phyloP scores from a whole-genome alignment of 345 rosid genomes.

The Populus pruinosa region DNA sequence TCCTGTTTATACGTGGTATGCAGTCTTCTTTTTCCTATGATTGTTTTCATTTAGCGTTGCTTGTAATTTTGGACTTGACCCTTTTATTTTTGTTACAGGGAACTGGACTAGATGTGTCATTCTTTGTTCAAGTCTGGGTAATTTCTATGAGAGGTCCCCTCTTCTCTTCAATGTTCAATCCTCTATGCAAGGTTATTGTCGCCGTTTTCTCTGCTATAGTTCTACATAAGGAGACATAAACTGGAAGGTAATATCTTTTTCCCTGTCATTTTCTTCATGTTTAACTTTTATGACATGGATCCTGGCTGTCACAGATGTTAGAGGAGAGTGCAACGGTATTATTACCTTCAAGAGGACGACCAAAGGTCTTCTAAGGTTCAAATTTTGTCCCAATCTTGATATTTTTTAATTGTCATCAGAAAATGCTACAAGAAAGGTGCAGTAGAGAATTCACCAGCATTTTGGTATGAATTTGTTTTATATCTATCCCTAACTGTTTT shows the following conservation, averaged over 20 bases:
- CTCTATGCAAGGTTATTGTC: slow-evolving; percentile 22
- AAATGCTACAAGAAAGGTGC: no score
- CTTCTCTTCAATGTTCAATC: slow-evolving; percentile 21
- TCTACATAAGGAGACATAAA: slow-evolving; percentile 21
- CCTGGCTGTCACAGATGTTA: no score
- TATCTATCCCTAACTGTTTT: no score
- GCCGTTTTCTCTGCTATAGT: slow-evolving; percentile 20
- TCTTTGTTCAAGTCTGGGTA: slow-evolving; percentile 52
- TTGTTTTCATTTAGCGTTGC: background rate
- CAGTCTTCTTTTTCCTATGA: background rate
- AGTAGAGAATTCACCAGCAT: no score
- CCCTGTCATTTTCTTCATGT: no score
- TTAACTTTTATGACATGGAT: no score
- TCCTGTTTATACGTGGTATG: slow-evolving; percentile 12
- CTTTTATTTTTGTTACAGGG: background rate
- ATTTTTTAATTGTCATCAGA: no score
- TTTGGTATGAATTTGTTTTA: no score
- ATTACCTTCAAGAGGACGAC: background rate
- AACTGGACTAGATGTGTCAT: slow-evolving; percentile 15
- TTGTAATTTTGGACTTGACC: background rate
- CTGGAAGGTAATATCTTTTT: slow-evolving; percentile 3
- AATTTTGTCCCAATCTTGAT: no score
- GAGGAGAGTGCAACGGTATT: background rate
- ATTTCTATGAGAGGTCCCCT: slow-evolving; percentile 17
- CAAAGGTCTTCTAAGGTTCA: no score